A percentile compares a stretch with the other conserved stretches of the same genome.
phyloP scores from a whole-genome alignment of 805 yeast species.

The Torulaspora gathmanii region DNA sequence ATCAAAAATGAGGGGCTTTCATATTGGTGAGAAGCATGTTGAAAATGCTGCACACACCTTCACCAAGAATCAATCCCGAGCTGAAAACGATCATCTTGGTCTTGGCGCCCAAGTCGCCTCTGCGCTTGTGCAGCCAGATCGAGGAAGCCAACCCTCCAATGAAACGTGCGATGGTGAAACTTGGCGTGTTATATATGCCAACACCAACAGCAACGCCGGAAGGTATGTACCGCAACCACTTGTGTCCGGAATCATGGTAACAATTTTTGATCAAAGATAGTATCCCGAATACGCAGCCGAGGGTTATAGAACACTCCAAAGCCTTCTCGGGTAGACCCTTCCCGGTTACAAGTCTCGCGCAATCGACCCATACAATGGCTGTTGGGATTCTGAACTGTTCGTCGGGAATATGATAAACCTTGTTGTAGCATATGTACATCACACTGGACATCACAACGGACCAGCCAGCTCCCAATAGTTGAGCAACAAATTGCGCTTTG shows the following conservation, averaged over 20 bases:
- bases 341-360: conserved; percentile 89
- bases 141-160: conserved; percentile 74
- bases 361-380: conserved; percentile 94
- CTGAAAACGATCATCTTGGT: conserved; percentile 82
- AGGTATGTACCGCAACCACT: conserved; percentile 55
- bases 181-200: conserved; percentile 91
- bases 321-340: conserved; percentile 83
- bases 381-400: conserved; percentile 83
- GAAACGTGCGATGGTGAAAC: conserved; percentile 89
- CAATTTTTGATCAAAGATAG: conserved; percentile 62
- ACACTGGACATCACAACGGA: conserved; percentile 73
- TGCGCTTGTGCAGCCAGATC: conserved; percentile 47
- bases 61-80: conserved; percentile 90
- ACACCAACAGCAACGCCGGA: conserved; percentile 97
- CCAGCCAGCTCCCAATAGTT: conserved; percentile 80
- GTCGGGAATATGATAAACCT: conserved; percentile 82
- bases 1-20: conserved; percentile 52
- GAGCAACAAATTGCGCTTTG: conserved; percentile 85
- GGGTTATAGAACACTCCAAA: conserved; percentile 49
- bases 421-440: conserved; percentile 77
- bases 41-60: conserved; percentile 80
- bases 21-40: conserved; percentile 74
- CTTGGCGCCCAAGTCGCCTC: conserved; percentile 43
- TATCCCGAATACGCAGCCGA: conserved; percentile 65
- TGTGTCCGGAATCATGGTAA: conserved; percentile 42